Conservation (phyloP, 2,329 filamentous ascomycete species). For the Verticillium zaregamsianum region DNA sequence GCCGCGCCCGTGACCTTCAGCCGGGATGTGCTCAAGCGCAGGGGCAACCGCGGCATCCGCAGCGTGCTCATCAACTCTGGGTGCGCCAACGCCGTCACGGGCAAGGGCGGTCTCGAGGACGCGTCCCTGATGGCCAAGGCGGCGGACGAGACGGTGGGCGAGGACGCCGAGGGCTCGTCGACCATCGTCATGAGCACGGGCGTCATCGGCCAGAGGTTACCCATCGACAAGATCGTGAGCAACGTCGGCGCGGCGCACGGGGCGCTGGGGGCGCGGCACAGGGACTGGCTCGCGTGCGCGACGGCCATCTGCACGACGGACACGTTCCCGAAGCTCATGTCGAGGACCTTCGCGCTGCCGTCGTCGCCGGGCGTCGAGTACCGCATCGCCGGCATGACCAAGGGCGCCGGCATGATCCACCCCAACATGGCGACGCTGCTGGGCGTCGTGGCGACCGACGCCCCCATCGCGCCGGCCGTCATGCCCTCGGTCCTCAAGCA, state of each 20-base stretch:
- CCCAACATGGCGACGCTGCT: conserved; percentile 98
- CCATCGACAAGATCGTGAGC: conserved; percentile 83
- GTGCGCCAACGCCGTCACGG: conserved; percentile 95
- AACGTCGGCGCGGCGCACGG: conserved; percentile 74
- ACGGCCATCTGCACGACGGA: conserved; percentile 97
- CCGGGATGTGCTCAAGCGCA: conserved; percentile 63
- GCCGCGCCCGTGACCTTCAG: conserved; percentile 91
- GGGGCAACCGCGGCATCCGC: conserved; percentile 65
- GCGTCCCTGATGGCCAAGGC: conserved; percentile 76
- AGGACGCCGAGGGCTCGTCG: conserved; percentile 28
- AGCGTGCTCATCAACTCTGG: conserved; percentile 92
- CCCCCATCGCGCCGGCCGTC: conserved; percentile 64
- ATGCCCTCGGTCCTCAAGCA: conserved; percentile 67
- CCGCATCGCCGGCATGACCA: conserved; percentile 88
- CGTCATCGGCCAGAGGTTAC: conserved; percentile 91
- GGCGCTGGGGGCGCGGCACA: conserved; percentile 69
- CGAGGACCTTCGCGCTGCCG: conserved; percentile 77
- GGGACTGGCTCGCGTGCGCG: conserved; percentile 82
- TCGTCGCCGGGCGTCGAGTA: conserved; percentile 74
- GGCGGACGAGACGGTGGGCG: conserved; percentile 61
- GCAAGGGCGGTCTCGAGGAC: conserved; percentile 83
- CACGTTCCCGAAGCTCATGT: conserved; percentile 94
- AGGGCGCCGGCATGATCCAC: conserved; percentile 98
- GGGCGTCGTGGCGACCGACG: conserved; percentile 88
- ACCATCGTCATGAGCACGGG: conserved; percentile 99